These are phyloP conservation scores for Basipetospora chlamydospora DNA, from an alignment of 2,329 filamentous ascomycete species.

Conservation along the genomic window DNA sequence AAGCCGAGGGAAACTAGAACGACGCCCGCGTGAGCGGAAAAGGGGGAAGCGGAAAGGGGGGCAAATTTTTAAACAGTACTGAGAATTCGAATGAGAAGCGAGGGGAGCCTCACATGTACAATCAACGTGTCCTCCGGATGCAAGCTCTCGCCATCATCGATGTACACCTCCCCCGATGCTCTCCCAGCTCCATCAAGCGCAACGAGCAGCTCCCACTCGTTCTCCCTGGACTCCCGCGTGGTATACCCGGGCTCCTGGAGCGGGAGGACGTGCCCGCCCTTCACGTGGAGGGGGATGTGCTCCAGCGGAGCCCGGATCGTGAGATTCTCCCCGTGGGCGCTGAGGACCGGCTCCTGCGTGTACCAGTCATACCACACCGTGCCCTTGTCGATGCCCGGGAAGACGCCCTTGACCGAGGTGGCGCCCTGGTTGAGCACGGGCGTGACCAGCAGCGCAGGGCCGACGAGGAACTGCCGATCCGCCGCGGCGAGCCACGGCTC, in stretches of 20 bases:
- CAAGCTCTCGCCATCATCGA: slow-evolving; percentile 63
- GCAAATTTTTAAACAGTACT: too few relatives aligned
- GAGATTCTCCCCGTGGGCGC: slow-evolving; percentile 7
- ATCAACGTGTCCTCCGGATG: slow-evolving; percentile 40
- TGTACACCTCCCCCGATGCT: slow-evolving; percentile 54
- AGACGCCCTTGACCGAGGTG: slow-evolving; percentile 29
- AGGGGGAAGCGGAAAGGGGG: slow-evolving; percentile 8
- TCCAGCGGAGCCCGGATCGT: slow-evolving; percentile 10
- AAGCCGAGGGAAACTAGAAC: too few relatives aligned
- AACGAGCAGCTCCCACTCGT: slow-evolving; percentile 58
- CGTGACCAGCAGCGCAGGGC: slow-evolving; percentile 30
- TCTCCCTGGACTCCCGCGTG: slow-evolving; percentile 44
- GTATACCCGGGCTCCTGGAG: slow-evolving; percentile 46
- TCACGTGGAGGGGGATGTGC: slow-evolving; percentile 53
- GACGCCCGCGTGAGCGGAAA: too few relatives aligned
- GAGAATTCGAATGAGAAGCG: too few relatives aligned
- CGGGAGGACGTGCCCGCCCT: slow-evolving; percentile 51
- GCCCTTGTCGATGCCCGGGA: slow-evolving; percentile 20
- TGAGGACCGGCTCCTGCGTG: slow-evolving; percentile 27
- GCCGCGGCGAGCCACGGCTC: slow-evolving; percentile 29
- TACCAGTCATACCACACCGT: slow-evolving; percentile 39
- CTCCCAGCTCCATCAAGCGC: slow-evolving; percentile 47
- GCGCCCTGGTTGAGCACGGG: slow-evolving; percentile 31
- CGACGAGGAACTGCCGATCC: slow-evolving; percentile 37
- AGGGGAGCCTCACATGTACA: slow-evolving; percentile 34